Evolutionary conservation across 106 monocot species (phyloP).

Genomic region (Hemerocallis citrina): DNA sequence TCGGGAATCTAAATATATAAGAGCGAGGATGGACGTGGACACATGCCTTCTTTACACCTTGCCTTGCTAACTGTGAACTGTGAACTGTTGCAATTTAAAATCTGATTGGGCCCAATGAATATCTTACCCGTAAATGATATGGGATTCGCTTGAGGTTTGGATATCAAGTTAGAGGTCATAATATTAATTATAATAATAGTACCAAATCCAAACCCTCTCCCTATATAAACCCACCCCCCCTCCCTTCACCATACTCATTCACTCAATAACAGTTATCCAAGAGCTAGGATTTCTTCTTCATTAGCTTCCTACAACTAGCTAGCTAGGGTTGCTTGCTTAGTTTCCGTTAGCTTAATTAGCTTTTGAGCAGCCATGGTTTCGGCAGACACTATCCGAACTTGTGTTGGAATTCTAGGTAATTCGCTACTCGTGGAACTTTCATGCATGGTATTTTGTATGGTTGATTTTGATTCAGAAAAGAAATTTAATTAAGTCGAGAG

Average conservation of each 20-base stretch:
- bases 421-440: neutral
- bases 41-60: too few species aligned
- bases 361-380: slow-evolving; percentile 55
- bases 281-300: too few species aligned
- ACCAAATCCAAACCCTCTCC: neutral
- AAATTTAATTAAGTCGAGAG: too few species aligned
- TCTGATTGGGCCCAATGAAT: neutral
- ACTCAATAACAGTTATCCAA: too few species aligned
- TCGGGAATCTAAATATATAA: too few species aligned
- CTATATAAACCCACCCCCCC: neutral
- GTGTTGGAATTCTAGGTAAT: slow-evolving; percentile 59
- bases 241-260: neutral
- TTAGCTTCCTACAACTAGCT: too few species aligned
- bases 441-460: neutral
- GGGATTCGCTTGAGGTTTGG: neutral
- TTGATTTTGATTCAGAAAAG: neutral
- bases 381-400: slow-evolving; percentile 40
- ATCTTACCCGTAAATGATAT: neutral
- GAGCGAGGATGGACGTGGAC: too few species aligned
- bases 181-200: neutral
- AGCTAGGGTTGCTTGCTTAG: too few species aligned
- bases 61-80: neutral
- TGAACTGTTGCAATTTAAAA: neutral
- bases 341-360: too few species aligned
- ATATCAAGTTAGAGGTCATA: neutral